Conservation (phyloP, 805 yeast genomes). For the Kodamaea laetipori region DNA sequence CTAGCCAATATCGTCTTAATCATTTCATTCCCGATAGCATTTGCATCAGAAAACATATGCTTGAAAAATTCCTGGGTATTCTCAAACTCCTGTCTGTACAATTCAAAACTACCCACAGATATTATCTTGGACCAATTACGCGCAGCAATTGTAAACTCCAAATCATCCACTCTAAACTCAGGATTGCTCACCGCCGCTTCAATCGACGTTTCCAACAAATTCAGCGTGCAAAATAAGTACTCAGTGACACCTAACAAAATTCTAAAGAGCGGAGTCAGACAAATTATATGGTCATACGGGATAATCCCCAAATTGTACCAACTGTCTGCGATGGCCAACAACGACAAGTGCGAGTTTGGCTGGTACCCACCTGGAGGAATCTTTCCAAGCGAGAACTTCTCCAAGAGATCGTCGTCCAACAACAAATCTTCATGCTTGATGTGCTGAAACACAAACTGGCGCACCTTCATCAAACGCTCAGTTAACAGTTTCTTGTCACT, state of each 20-base stretch:
- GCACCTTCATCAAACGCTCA: slow-evolving; percentile 64
- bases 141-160: slow-evolving; percentile 91
- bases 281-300: slow-evolving; percentile 95
- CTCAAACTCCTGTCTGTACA: slow-evolving; percentile 73
- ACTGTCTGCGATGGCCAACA: slow-evolving; percentile 89
- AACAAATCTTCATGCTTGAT: slow-evolving; percentile 53
- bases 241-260: slow-evolving; percentile 94
- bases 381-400: slow-evolving; percentile 75
- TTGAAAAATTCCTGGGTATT: slow-evolving; percentile 79
- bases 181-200: slow-evolving; percentile 66
- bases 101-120: slow-evolving; percentile 67
- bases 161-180: slow-evolving; percentile 82
- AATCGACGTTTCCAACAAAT: slow-evolving; percentile 76
- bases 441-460: slow-evolving; percentile 73
- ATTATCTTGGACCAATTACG: slow-evolving; percentile 86
- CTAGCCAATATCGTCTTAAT: slow-evolving; percentile 68
- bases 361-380: slow-evolving; percentile 65
- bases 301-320: slow-evolving; percentile 85
- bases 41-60: slow-evolving; percentile 88
- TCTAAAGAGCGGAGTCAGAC: slow-evolving; percentile 90
- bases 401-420: slow-evolving; percentile 76
- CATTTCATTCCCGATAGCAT: slow-evolving; percentile 90
- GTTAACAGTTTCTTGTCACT: slow-evolving; percentile 59
- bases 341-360: slow-evolving; percentile 87
- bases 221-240: slow-evolving; percentile 83